A percentile compares a stretch with the other conserved stretches of the same genome.
Evolutionary conservation across 768 basidiomycete genomes (phyloP).

Genomic region (Suillus brevipes): DNA sequence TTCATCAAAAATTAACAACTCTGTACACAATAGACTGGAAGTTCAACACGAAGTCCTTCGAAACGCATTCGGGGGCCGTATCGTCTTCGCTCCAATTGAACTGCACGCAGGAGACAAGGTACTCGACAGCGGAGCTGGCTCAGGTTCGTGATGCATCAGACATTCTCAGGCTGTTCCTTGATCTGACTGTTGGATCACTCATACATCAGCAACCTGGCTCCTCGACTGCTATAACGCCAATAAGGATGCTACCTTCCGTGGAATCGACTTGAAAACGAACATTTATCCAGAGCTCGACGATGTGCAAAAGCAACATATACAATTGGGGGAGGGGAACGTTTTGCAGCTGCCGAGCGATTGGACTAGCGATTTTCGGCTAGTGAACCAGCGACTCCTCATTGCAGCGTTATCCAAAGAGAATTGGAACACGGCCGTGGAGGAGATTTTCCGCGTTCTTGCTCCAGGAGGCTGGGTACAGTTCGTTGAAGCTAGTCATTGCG

Average conservation of each 20-base stretch:
- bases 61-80: constrained; percentile 21
- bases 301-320: constrained; percentile 16
- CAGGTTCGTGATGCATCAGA: constrained; percentile 12
- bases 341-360: constrained; percentile 31
- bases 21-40: constrained; percentile 9
- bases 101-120: constrained; percentile 20
- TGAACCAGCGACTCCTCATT: constrained; percentile 35
- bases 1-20: neutral
- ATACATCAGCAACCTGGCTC: constrained; percentile 23
- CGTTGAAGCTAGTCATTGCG: constrained; percentile 23
- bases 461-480: constrained; percentile 37
- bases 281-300: constrained; percentile 16
- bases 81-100: constrained; percentile 21
- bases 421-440: constrained; percentile 27
- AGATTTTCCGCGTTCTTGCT: constrained; percentile 31
- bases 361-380: constrained; percentile 30
- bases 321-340: constrained; percentile 25
- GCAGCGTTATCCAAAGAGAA: constrained; percentile 28
- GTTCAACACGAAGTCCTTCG: constrained; percentile 24
- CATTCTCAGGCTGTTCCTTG: neutral
- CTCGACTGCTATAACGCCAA: constrained; percentile 19
- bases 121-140: constrained; percentile 24
- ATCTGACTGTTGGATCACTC: neutral
- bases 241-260: constrained; percentile 21
- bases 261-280: constrained; percentile 27